Evolutionary conservation across 257 asterid species (phyloP).

Genomic region (Solanum lycopersicoides): DNA sequence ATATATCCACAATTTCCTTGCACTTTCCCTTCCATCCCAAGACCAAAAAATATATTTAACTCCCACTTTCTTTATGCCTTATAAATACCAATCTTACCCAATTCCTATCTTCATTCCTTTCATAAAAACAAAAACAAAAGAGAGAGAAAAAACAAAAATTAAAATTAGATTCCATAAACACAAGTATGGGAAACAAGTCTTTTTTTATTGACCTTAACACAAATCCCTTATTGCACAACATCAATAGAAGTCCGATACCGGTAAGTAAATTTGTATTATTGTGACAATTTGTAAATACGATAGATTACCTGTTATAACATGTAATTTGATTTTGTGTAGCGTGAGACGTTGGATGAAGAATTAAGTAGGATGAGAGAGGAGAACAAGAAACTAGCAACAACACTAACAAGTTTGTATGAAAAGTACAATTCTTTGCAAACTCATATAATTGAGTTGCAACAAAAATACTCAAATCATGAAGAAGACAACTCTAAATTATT

Average conservation of each 20-base stretch:
- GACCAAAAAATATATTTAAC: neutral
- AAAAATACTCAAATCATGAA: constrained; percentile 1
- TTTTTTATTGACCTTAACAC: constrained; percentile 22
- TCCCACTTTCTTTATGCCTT: neutral
- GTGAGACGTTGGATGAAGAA: constrained; percentile 26
- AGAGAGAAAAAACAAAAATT: neutral
- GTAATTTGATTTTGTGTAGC: constrained; percentile 15
- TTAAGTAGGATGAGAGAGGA: constrained; percentile 31
- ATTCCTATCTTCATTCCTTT: neutral
- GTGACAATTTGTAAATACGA: neutral
- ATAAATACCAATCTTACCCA: neutral
- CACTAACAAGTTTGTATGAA: constrained; percentile 17
- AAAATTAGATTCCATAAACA: neutral
- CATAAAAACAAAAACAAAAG: neutral
- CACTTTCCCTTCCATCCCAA: neutral
- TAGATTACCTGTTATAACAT: neutral
- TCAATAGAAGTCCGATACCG: neutral
- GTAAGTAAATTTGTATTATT: neutral
- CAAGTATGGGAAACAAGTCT: neutral
- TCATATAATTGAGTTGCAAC: constrained; percentile 15
- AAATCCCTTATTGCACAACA: neutral
- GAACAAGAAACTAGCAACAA: constrained; percentile 44
- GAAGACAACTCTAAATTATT: neutral
- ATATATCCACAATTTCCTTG: neutral
- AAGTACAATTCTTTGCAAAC: constrained; percentile 17